Base-by-base conservation (phyloP, 192 early-diverging fungal genomes). In the Ramicandelaber brevisporus region DNA sequence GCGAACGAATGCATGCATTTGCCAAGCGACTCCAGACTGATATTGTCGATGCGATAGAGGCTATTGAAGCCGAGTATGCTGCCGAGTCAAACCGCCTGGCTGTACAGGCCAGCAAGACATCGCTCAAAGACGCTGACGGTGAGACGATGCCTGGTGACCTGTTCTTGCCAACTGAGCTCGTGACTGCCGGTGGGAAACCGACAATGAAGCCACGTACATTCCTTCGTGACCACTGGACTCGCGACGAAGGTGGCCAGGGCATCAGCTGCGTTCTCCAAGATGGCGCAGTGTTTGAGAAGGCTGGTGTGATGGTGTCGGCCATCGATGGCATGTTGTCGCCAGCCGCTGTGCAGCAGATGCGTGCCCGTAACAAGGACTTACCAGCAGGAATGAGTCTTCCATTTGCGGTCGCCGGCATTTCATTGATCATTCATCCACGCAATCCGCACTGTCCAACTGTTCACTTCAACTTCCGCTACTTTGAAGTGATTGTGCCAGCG, bases 391-490 rank as follows among this genome's bases (percentile, higher is more conserved):
- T 61, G 27, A 53, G 70, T n/a, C 56, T 68, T 27, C 68, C 70
- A 11, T 83, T 80, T 41, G 85, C 83, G 45, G 88, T 75, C 1
- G 77, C 84, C 0, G 92, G 88, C 4, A 77, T 89, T 28, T 78
- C 71, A 7, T 63, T 83, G 29, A 84, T 96, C n/a, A 74, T 90
- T 43, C 90, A 96, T 36, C 90, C 90, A 12, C 70, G 70, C 44
- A 97, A 97, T 48, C 89, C 89, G 10, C 65, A 76, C 34, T 82
- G 78, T n/a, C 92, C 92, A 6, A 98, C 92, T 0, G 71, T 83
- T 3, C 92, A 98, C 44, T 63, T 81, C 44, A 98, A 98, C 55
- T 98, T 86, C 50, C 71, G 92, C 4, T 90, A 93, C 47, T 92
- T 98, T 65, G 92, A 98, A 36, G 64, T 97, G 9, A 46, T 41